phyloP scores from a whole-genome alignment of 2,329 filamentous ascomycete species.

The Albifimbria verrucaria region DNA sequence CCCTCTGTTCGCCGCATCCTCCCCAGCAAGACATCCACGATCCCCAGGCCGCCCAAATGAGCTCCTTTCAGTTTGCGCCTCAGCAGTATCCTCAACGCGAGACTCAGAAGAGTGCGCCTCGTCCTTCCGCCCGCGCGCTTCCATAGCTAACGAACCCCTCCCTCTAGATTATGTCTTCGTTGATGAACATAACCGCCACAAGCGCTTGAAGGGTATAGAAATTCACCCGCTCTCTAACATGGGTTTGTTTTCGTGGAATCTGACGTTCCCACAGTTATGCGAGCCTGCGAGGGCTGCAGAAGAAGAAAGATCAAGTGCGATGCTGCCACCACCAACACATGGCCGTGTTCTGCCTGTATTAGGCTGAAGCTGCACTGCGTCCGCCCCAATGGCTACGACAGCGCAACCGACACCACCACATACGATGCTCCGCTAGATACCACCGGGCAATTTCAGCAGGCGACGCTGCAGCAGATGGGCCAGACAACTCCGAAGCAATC shows the following conservation, averaged over 20 bases:
- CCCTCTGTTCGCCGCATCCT: constrained; percentile 58
- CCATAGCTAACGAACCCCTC: constrained; percentile 13
- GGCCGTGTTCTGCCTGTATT: constrained; percentile 93
- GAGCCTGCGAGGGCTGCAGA: constrained; percentile 92
- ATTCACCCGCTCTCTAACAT: background rate
- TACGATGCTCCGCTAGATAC: constrained; percentile 28
- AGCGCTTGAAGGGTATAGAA: constrained; percentile 82
- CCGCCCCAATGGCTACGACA: constrained; percentile 73
- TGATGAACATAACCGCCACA: constrained; percentile 97
- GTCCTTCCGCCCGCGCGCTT: constrained; percentile 2
- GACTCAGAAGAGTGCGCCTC: constrained; percentile 75
- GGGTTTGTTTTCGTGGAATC: background rate
- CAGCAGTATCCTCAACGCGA: constrained; percentile 56
- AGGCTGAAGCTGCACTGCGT: constrained; percentile 91
- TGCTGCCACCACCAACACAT: constrained; percentile 92
- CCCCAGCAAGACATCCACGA: constrained; percentile 36
- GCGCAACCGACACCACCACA: constrained; percentile 34
- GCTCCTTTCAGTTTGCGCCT: constrained; percentile 73
- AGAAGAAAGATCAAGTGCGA: constrained; percentile 98
- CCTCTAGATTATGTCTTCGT: constrained; percentile 92
- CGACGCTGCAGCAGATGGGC: constrained; percentile 46
- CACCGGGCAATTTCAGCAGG: constrained; percentile 41
- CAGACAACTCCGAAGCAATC: constrained; percentile 36
- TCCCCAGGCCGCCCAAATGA: constrained; percentile 52
- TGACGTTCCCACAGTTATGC: constrained; percentile 67